phyloP scores from a whole-genome alignment of 768 basidiomycete genomes.

The Lactarius evosmus region DNA sequence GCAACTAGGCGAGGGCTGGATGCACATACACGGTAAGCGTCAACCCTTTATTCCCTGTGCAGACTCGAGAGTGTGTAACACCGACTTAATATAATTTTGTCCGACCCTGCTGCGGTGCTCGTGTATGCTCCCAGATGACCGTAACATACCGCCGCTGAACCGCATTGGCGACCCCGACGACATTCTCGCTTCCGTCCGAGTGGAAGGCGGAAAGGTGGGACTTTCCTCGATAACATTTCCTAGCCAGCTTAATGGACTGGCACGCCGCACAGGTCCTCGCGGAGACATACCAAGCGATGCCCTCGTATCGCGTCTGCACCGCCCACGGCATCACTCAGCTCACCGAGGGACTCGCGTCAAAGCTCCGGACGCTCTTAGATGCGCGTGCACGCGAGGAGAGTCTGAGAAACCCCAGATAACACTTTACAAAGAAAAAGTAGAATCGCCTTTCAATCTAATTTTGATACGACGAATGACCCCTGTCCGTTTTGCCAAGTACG shows the following conservation, averaged over 20 bases:
- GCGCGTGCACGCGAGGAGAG: slow-evolving; percentile 36
- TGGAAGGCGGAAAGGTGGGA: slow-evolving; percentile 62
- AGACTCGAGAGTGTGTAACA: background rate
- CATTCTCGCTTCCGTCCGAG: slow-evolving; percentile 73
- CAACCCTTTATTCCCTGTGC: background rate
- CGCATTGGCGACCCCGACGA: slow-evolving; percentile 83
- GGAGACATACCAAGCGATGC: slow-evolving; percentile 82
- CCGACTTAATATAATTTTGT: background rate
- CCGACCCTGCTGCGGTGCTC: too few species aligned
- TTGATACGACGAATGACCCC: background rate
- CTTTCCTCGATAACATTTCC: background rate
- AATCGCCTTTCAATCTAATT: background rate
- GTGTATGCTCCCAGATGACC: slow-evolving; percentile 42
- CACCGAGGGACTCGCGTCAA: slow-evolving; percentile 59
- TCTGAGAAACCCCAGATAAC: background rate
- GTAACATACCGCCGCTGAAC: slow-evolving; percentile 71
- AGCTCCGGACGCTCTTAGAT: slow-evolving; percentile 44
- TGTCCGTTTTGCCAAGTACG: background rate
- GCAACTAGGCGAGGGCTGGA: slow-evolving; percentile 75
- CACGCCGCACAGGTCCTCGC: slow-evolving; percentile 48
- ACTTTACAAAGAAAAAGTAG: background rate
- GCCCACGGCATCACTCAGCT: slow-evolving; percentile 66
- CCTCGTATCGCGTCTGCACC: slow-evolving; percentile 77
- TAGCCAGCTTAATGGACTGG: background rate
- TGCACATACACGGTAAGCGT: slow-evolving; percentile 66